A percentile compares a stretch with the other conserved stretches of the same genome.
Evolutionary conservation across 257 asterid genomes (phyloP).

Genomic region (Vinca minor): DNA sequence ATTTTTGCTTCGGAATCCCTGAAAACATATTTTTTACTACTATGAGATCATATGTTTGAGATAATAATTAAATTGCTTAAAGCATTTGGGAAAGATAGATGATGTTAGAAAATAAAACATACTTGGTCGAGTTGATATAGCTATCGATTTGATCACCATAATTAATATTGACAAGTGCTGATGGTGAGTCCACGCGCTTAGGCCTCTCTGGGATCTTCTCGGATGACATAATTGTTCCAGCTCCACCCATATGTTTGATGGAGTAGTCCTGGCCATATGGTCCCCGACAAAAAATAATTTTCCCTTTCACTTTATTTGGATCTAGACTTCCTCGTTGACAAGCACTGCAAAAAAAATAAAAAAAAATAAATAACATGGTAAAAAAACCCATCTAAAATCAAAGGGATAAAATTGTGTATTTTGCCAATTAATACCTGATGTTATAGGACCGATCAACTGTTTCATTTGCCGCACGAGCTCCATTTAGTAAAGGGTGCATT

Average conservation of each 20-base stretch:
- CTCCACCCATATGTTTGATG: conserved; percentile 35
- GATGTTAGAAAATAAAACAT: too few relatives aligned
- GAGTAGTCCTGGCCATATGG: conserved; percentile 11
- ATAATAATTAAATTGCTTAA: too few relatives aligned
- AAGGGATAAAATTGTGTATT: too few relatives aligned
- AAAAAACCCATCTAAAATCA: neutral
- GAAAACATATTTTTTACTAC: too few relatives aligned
- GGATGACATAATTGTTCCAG: conserved; percentile 38
- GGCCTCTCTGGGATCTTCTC: conserved; percentile 25
- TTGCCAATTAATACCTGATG: conserved; percentile 34
- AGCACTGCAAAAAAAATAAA: conserved; percentile 41
- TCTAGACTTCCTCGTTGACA: conserved; percentile 36
- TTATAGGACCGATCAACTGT: conserved; percentile 19
- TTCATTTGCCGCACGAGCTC: conserved; percentile 30
- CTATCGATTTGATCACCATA: conserved; percentile 34
- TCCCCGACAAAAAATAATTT: conserved; percentile 52
- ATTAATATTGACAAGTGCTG: conserved; percentile 20
- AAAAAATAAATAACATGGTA: neutral
- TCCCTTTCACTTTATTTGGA: conserved; percentile 46
- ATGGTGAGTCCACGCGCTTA: conserved; percentile 17
- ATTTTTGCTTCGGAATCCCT: conserved; percentile 52
- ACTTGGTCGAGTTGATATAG: conserved; percentile 66
- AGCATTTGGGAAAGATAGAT: too few relatives aligned
- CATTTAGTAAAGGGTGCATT: conserved; percentile 44
- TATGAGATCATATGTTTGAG: too few relatives aligned